Evolutionary conservation across 2,329 filamentous ascomycete genomes (phyloP).

Genomic region (Fusarium bulbicola): DNA sequence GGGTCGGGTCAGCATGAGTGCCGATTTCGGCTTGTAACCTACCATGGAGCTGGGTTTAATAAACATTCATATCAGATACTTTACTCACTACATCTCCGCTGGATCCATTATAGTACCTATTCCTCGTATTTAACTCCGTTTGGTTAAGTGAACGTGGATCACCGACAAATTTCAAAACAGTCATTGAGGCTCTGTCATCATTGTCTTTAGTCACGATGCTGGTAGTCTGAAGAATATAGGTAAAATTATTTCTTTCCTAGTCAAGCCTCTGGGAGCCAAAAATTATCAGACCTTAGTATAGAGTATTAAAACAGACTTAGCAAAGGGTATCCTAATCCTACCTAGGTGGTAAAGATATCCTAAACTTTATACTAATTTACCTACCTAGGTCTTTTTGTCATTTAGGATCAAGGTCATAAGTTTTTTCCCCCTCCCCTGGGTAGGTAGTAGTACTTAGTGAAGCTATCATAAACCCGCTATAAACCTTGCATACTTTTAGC

Average conservation of each 20-base stretch:
- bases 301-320: too few relatives aligned
- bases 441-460: background rate
- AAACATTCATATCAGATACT: background rate
- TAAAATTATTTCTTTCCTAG: too few relatives aligned
- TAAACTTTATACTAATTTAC: too few relatives aligned
- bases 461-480: slow-evolving; percentile 1
- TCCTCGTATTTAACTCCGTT: background rate
- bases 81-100: background rate
- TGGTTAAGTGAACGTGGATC: background rate
- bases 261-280: too few relatives aligned
- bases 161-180: background rate
- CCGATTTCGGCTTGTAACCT: background rate
- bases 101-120: background rate
- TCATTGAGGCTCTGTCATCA: background rate
- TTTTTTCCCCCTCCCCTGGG: too few relatives aligned
- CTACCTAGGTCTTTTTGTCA: too few relatives aligned
- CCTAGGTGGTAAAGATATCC: too few relatives aligned
- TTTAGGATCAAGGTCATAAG: too few relatives aligned
- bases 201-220: background rate
- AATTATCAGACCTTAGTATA: too few relatives aligned
- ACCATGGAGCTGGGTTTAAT: background rate
- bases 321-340: too few relatives aligned
- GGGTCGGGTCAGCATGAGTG: background rate
- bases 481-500: slow-evolving; percentile 32
- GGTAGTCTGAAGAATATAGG: background rate